These are phyloP conservation scores for Corylus avellana DNA, from an alignment of 306 rosid species.

Conservation along the genomic window DNA sequence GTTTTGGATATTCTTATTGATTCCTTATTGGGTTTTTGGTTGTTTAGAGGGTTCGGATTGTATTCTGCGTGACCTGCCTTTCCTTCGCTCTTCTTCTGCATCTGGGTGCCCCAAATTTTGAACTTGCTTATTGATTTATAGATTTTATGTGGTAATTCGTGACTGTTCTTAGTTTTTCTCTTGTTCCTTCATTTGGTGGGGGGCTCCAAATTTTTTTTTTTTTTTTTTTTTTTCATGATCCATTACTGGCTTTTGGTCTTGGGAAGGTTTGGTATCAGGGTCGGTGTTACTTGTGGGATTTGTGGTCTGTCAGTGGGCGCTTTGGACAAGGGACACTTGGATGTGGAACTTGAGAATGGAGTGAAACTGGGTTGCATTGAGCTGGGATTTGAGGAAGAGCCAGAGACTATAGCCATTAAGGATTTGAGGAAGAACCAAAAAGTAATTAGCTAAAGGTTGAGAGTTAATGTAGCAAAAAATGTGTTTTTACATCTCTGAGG, in stretches of 20 bases:
- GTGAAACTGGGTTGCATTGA: constrained; percentile 38
- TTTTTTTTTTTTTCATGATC: background rate
- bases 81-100: constrained; percentile 5
- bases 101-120: background rate
- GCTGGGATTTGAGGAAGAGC: constrained; percentile 49
- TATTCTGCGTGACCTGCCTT: constrained; percentile 1
- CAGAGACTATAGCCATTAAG: constrained; percentile 51
- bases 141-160: background rate
- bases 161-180: background rate
- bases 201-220: background rate
- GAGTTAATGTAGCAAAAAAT: too few relatives aligned
- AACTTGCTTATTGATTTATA: background rate
- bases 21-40: background rate
- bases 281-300: constrained; percentile 16
- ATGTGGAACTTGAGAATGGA: constrained; percentile 64
- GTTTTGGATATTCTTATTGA: background rate
- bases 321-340: constrained; percentile 68
- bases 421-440: constrained; percentile 14
- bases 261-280: constrained; percentile 26
- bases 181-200: constrained; percentile 21
- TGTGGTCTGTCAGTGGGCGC: constrained; percentile 63
- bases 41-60: background rate
- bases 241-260: background rate
- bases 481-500: too few relatives aligned
- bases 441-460: too few relatives aligned